Base-by-base conservation (phyloP, 176 grass and related monocot species). In the Urochloa ruziziensis region DNA sequence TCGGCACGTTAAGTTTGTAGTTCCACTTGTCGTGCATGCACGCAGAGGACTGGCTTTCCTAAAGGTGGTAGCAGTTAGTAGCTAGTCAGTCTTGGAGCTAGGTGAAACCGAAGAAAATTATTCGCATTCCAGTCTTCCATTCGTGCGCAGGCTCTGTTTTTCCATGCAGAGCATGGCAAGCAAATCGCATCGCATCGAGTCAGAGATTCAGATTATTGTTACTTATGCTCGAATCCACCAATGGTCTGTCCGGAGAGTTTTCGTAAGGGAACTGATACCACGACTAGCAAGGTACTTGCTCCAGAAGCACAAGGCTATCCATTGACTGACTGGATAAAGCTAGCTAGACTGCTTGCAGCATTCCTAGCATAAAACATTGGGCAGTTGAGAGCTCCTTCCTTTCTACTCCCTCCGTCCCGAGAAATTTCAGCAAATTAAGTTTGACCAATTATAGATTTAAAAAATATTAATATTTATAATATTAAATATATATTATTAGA, bases 181-280 rank as follows among this genome's bases (percentile, higher is more conserved):
- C 44, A 70, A 27, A 27, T 68, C 39, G 24, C 23, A 25, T 27
- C 39, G 40, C 64, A 36, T 39, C 64, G 23, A 54, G 19, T 56
- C 48, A 74, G 48, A 74, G 72, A 56, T 8, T 35, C 46, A 35
- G 33, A 74, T 35, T 16, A 17, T 4, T 57, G 2, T 24, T 23
- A n/a, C 8, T 57, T 57, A 51, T 24, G 52, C 53, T 60, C 34
- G 53, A 42, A 77, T 77, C 47, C 25, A 35, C 33, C 34, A 56
- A 23, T 33, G 34, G 56, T 56, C 5, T 28, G 25, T 17, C 36
- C 32, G 39, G 10, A 77, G 34, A 14, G 23, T 5, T 67, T 53
- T 27, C 29, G 23, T 49, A 19, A 80, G 44, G 61, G 61, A 65
- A 66, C 44, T 52, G 77, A 79, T 79, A 23, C 77, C 28, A 44